Evolutionary conservation across 2,329 filamentous ascomycete species (phyloP), one percentile per base, ranked within the genome.

Genomic region (Aspergillus bombycis): DNA sequence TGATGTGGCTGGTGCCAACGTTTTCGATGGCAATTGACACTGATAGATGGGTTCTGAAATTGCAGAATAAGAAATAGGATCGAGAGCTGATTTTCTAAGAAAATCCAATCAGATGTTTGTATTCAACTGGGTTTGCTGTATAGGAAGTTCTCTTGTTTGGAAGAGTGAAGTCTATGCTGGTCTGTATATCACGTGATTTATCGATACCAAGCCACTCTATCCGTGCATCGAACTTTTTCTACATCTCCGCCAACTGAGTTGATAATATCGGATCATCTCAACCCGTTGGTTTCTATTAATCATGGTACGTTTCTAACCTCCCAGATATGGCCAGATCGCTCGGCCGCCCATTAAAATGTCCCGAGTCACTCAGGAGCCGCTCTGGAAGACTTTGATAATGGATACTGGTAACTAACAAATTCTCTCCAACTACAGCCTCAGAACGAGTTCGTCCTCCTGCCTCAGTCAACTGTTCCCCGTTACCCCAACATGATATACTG

Each of bases 391-490:
- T 55, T 54, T 48, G 19, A 55, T 55, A 55, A 55, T 26, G 11
- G 12, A 38, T 16, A 48, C 23, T 14, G 21, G 5, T 48, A 38
- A 38, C 66, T 68, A 62, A 68, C 60, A 23, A 23, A 26, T 23
- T 26, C 23, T 55, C 14, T 38, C n/a, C 19, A 38, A 55, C n/a
- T 55, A 55, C 52, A 55, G 78, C 78, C 78, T 76, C 78, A 80
- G 76, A 80, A 80, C 77, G 78, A 80, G 78, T 79, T 73, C 72
- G 77, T 78, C 68, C 57, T 58, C 62, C 58, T 55, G 61, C 46
- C 62, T 59, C 62, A 62, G 59, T 53, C 53, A 58, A 56, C 43
- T 54, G 32, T 57, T 65, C 41, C 57, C 30, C 34, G 9, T 21
- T 10, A 54, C 28, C 56, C 48, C 60, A 38, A 43, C 41, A 52